Evolutionary conservation across 1,284 basidiomycete genomes (phyloP).

Genomic region (Xerocomus cyaneibrunnescens): DNA sequence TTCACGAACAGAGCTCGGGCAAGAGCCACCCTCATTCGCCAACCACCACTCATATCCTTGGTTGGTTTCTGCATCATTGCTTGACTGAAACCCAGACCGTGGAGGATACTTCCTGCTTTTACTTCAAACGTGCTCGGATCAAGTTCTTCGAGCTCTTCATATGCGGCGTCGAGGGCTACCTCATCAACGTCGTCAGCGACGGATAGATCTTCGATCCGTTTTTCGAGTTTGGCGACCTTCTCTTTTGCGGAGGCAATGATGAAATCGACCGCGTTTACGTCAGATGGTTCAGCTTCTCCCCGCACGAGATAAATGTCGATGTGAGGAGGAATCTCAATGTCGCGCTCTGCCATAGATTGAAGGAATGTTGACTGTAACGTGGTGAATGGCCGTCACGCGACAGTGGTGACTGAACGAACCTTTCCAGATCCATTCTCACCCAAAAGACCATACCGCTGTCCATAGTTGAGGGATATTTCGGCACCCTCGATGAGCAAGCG

Average conservation of each 20-base stretch:
- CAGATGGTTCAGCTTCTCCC: conserved; percentile 96
- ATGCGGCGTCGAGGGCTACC: conserved; percentile 78
- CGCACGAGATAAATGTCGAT: conserved; percentile 97
- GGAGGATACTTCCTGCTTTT: conserved; percentile 94
- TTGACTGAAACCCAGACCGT: conserved; percentile 92
- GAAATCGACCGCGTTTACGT: conserved; percentile 95
- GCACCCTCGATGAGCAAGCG: conserved; percentile 91
- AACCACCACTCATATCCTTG: conserved; percentile 98
- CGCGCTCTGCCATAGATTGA: conserved; percentile 83
- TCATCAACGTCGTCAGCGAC: conserved; percentile 90
- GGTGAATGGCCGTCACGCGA: conserved; percentile 10
- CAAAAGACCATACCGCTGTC: conserved; percentile 92
- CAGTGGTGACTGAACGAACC: conserved; percentile 49
- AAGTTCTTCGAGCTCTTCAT: conserved; percentile 97
- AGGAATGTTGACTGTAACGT: conserved; percentile 59
- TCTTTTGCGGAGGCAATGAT: conserved; percentile 91
- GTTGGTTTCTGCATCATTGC: conserved; percentile 97
- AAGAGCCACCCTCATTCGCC: conserved; percentile 98
- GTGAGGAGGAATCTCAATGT: conserved; percentile 93
- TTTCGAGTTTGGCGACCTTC: conserved; percentile 95
- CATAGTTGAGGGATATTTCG: conserved; percentile 92
- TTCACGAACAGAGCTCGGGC: conserved; percentile 96
- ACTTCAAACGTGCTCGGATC: conserved; percentile 95
- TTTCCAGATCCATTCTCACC: conserved; percentile 99
- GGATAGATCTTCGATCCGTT: conserved; percentile 93